Conservation (phyloP, 148 eudicot species). For the Selenicereus undatus region DNA sequence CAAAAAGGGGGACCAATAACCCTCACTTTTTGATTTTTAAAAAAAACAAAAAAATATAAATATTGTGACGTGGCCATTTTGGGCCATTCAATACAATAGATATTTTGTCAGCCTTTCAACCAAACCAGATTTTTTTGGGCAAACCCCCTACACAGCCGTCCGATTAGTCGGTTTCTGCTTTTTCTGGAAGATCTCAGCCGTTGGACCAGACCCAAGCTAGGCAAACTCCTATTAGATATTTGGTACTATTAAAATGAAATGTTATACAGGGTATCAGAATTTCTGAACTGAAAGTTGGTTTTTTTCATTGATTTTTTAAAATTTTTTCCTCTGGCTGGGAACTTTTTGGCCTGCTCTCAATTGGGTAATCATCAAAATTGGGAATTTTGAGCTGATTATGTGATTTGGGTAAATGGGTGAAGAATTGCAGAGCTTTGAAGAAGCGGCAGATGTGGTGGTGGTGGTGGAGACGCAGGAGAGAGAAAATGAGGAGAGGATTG, state of each 20-base stretch:
- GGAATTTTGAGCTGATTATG: background rate
- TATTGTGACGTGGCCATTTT: conserved; percentile 27
- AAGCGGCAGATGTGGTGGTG: conserved; percentile 29
- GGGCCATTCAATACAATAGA: conserved; percentile 21
- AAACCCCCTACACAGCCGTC: conserved; percentile 8
- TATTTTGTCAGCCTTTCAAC: conserved; percentile 19
- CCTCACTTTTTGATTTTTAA: conserved; percentile 17
- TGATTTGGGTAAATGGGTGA: conserved; percentile 39
- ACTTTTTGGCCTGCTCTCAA: background rate
- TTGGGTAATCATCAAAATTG: background rate
- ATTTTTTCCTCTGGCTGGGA: background rate
- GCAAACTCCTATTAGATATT: conserved; percentile 20
- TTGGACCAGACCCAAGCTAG: conserved; percentile 1
- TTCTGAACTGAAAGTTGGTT: background rate
- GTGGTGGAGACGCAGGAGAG: conserved; percentile 15
- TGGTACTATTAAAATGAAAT: background rate
- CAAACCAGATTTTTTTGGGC: conserved; percentile 17
- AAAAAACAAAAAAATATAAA: background rate
- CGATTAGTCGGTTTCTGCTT: conserved; percentile 16
- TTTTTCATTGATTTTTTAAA: background rate
- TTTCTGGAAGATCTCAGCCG: conserved; percentile 2
- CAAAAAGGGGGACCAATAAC: conserved; percentile 12
- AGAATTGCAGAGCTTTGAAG: conserved; percentile 39
- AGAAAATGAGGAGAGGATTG: conserved; percentile 10
- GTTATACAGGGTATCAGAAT: too few species aligned